Base-by-base conservation (phyloP, 208 protist species). In the Acanthamoeba rhysodes region DNA sequence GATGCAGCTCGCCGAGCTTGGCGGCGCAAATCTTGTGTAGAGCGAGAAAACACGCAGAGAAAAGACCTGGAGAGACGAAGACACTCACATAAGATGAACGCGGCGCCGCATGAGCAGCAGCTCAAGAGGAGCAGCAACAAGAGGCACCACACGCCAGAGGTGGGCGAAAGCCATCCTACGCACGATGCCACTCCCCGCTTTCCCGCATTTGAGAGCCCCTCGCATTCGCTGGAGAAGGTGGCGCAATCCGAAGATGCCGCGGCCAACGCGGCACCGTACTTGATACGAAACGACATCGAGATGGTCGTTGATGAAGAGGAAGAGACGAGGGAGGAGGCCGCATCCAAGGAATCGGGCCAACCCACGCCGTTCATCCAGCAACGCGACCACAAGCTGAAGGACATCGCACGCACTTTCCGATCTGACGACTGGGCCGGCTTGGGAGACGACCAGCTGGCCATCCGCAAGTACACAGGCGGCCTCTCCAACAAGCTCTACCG, bases 401-500 rank as follows among this genome's bases (percentile, higher is more conserved):
- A 48, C 22, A 55, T 85, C 76, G 76, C 76, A 16, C 76, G 76
- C 76, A 55, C 48, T 29, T 85, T 85, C 76, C 32, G 76, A n/a
- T 22, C 76, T 14, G 76, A 85, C 32, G 76, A 85, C n/a, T 85
- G 76, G 76, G 20, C 76, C 24, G 37, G 10, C 6, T 37, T 85
- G 32, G 24, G 41, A 7, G 76, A 85, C 18, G 45, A 85, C 34
- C 41, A 85, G 76, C 76, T 85, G 24, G 76, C 45, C 76, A 85
- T 85, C 14, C 34, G 45, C 7, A 85, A 85, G 76, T 85, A 85
- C 3, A 85, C 76, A 3, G 76, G 76, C 45, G 76, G 76, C 24
- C 76, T 85, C 41, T 85, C 76, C 76, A 85, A 85, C 45, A 85
- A 85, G 76, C 76, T 85, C 45, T 85, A 85, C 45, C 32, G 76